Conservation (phyloP, 495 filamentous ascomycete species). For the Oleoguttula mirabilis region DNA sequence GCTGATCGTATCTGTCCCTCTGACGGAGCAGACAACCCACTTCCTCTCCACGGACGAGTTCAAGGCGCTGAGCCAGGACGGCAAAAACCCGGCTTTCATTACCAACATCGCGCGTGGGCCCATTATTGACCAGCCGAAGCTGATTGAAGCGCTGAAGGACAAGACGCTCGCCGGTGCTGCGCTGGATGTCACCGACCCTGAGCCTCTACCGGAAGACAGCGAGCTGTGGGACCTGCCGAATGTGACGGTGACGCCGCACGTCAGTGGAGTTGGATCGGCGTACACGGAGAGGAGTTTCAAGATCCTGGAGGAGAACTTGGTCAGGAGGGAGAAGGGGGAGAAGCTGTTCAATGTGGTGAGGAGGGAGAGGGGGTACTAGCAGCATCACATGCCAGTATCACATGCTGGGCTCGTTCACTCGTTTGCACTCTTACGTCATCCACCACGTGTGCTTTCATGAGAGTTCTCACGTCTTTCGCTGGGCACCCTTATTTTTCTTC, state of each 20-base stretch:
- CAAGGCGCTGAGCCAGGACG: constrained; percentile 38
- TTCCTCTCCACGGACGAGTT: constrained; percentile 57
- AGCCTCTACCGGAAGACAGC: constrained; percentile 60
- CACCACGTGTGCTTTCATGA: too few species aligned
- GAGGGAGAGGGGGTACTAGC: constrained; percentile 50
- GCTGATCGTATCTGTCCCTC: constrained; percentile 60
- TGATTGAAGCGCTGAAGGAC: constrained; percentile 49
- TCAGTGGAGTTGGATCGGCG: constrained; percentile 48
- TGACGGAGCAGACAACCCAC: constrained; percentile 54
- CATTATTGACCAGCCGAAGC: constrained; percentile 55
- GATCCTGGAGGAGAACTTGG: constrained; percentile 52
- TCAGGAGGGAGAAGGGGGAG: constrained; percentile 44
- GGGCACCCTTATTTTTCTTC: too few species aligned
- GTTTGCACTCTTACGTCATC: too few species aligned
- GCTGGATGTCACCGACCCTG: constrained; percentile 77
- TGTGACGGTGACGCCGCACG: constrained; percentile 67
- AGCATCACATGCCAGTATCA: too few species aligned
- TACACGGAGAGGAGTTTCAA: constrained; percentile 49
- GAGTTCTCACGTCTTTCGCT: too few species aligned
- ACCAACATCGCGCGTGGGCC: constrained; percentile 65
- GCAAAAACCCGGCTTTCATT: constrained; percentile 45
- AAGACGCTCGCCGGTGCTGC: constrained; percentile 54
- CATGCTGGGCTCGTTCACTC: too few species aligned
- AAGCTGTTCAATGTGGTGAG: constrained; percentile 56
- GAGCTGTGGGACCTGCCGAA: constrained; percentile 64